phyloP scores from a whole-genome alignment of 2,329 filamentous ascomycete species.

The Ustilaginoidea virens region DNA sequence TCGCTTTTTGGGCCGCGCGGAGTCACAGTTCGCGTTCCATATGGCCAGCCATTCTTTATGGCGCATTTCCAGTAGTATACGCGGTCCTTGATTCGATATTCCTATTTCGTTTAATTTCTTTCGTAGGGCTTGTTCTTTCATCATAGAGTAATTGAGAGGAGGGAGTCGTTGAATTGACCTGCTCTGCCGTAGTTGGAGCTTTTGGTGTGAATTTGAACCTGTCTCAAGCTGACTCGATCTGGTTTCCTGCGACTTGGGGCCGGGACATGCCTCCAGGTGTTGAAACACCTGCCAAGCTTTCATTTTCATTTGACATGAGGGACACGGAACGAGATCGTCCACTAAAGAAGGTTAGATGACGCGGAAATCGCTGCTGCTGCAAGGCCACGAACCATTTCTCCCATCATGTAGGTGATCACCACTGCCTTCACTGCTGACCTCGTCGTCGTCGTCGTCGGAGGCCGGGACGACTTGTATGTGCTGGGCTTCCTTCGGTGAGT shows the following conservation, averaged over 20 bases:
- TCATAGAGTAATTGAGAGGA: conserved; percentile 68
- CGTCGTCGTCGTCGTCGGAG: conserved; percentile 8
- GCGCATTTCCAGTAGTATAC: conserved; percentile 56
- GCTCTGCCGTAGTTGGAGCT: conserved; percentile 14
- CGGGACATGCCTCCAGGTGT: conserved; percentile 58
- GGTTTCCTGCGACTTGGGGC: conserved; percentile 10
- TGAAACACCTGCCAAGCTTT: conserved; percentile 60
- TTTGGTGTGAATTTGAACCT: conserved; percentile 10
- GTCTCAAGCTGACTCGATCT: neutral
- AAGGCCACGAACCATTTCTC: conserved; percentile 10
- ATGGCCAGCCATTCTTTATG: conserved; percentile 91
- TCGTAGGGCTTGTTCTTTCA: conserved; percentile 64
- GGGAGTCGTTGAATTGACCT: conserved; percentile 47
- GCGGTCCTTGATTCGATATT: conserved; percentile 54
- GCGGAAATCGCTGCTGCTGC: neutral
- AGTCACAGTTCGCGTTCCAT: conserved; percentile 95
- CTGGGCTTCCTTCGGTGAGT: neutral
- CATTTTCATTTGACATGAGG: conserved; percentile 67
- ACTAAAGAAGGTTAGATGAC: conserved; percentile 19
- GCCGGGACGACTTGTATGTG: neutral
- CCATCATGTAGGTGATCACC: conserved; percentile 16
- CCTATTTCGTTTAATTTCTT: conserved; percentile 74
- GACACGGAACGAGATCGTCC: conserved; percentile 70
- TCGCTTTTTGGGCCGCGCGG: conserved; percentile 54
- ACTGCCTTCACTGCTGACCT: conserved; percentile 11